Base-by-base conservation (phyloP, 2,329 filamentous ascomycete species). In the Shiraia sp. region DNA sequence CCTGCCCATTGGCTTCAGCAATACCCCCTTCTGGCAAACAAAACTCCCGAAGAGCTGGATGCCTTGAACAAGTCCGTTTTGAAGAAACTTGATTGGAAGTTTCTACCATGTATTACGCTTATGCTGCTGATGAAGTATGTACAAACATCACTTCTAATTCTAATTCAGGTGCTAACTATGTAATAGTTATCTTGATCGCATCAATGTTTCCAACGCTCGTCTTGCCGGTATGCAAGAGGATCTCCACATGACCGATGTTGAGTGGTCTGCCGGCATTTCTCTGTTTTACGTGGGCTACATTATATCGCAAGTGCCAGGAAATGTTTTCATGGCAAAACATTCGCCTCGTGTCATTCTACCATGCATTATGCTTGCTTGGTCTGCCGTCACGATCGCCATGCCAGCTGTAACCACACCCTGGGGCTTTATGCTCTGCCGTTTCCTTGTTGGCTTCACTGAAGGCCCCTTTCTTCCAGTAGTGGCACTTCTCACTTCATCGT, bases 281-380 rank as follows among this genome's bases (percentile, higher is more conserved):
- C 61, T 68, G 40, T 77, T 71, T 49, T 76, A 76, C 31, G 70
- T 77, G 3, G 73, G 73, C 3, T 75, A 74, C 47, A 70, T 75
- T 29, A 60, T 75, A 40, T 66, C 69, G 7, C 74, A 76, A 42
- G 62, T 77, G 0, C 74, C 74, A 0, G 73, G 71, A n/a, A 76
- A 76, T 47, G 60, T 77, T 23, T 63, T 73, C 24, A 61, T 77
- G 33, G 71, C 74, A 14, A 69, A 67, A 37, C 48, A 55, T 0
- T 59, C 62, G 14, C 69, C 69, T 2, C 59, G 65, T 4, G 22
- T 61, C 8, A 51, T 70, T 13, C 55, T 73, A 3, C 71, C 71
- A 4, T 45, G 39, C 10, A 70, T 71, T 34, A 72, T 72, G 61
- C 59, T 75, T 5, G 68, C 65, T 1, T 76, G 72, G 55, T 66